These are phyloP conservation scores for Zarea fungicola DNA, from an alignment of 2,329 filamentous ascomycete species.

Conservation along the genomic window DNA sequence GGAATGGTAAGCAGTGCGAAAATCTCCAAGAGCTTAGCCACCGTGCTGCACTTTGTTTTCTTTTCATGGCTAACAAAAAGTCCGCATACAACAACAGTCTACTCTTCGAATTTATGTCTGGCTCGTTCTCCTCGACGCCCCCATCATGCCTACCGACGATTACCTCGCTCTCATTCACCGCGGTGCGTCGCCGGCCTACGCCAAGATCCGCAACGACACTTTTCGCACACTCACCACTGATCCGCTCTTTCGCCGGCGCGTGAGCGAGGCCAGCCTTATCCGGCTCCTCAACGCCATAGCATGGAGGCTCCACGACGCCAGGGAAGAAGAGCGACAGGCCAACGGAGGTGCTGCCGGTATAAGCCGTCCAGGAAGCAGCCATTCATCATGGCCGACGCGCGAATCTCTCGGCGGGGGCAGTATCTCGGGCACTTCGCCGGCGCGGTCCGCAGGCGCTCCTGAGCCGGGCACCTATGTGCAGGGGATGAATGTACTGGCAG, in stretches of 20 bases:
- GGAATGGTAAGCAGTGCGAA: slow-evolving; percentile 68
- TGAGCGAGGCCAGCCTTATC: slow-evolving; percentile 92
- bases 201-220: slow-evolving; percentile 97
- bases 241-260: slow-evolving; percentile 90
- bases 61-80: too few relatives aligned
- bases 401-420: slow-evolving; percentile 2
- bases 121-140: slow-evolving; percentile 86
- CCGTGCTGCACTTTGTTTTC: too few relatives aligned
- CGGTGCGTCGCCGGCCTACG: slow-evolving; percentile 88
- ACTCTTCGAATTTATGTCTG: slow-evolving; percentile 91
- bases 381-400: not conserved
- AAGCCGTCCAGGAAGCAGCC: slow-evolving; percentile 8
- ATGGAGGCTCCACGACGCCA: slow-evolving; percentile 84
- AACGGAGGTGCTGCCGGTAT: slow-evolving; percentile 21
- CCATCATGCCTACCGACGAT: slow-evolving; percentile 76
- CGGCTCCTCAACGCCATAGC: slow-evolving; percentile 91
- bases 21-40: too few relatives aligned
- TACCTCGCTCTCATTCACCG: slow-evolving; percentile 90
- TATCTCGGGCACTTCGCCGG: slow-evolving; percentile 2
- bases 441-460: slow-evolving; percentile 37
- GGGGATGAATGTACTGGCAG: slow-evolving; percentile 97
- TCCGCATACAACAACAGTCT: too few relatives aligned
- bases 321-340: slow-evolving; percentile 40
- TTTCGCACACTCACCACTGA: slow-evolving; percentile 96
- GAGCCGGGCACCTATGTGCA: slow-evolving; percentile 90